These are phyloP conservation scores for Penicillium occitanis DNA, from an alignment of 2,329 filamentous ascomycete genomes.

Conservation along the genomic window DNA sequence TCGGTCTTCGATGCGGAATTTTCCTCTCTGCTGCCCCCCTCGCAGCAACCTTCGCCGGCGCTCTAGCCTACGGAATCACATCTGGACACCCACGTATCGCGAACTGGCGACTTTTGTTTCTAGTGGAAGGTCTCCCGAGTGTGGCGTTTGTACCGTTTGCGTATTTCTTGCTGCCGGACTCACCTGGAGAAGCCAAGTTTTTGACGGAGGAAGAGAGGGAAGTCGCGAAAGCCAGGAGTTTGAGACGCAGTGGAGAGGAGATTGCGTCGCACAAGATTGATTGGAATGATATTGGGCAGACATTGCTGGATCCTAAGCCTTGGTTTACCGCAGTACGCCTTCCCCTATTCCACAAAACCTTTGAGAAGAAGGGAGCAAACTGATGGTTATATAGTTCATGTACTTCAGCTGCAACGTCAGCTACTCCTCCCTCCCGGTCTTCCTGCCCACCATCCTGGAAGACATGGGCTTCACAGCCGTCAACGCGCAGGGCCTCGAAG, in stretches of 20 bases:
- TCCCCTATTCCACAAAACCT: no score
- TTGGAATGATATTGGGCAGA: slow-evolving; percentile 49
- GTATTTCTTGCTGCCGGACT: slow-evolving; percentile 57
- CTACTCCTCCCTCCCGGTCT: slow-evolving; percentile 65
- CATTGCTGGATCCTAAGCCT: slow-evolving; percentile 47
- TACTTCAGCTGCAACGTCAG: slow-evolving; percentile 65
- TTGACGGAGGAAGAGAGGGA: slow-evolving; percentile 59
- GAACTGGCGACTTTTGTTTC: slow-evolving; percentile 65
- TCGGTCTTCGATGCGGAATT: slow-evolving; percentile 57
- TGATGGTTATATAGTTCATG: slow-evolving; percentile 43
- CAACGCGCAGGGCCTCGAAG: slow-evolving; percentile 69
- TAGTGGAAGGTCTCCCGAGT: slow-evolving; percentile 65
- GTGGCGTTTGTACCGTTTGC: slow-evolving; percentile 55
- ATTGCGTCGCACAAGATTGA: slow-evolving; percentile 44
- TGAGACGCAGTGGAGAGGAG: slow-evolving; percentile 55
- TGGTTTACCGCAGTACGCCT: slow-evolving; percentile 49
- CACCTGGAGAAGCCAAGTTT: slow-evolving; percentile 54
- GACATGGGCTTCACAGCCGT: slow-evolving; percentile 68
- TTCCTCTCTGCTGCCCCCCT: slow-evolving; percentile 62
- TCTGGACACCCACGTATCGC: slow-evolving; percentile 57
- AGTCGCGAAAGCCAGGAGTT: slow-evolving; percentile 55
- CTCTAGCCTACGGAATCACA: slow-evolving; percentile 65
- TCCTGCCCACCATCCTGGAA: slow-evolving; percentile 62
- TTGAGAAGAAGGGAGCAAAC: no score
- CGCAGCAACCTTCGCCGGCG: slow-evolving; percentile 76